Base-by-base conservation (phyloP, 1,139 yeast species). In the Saccharomyces pastorianus region DNA sequence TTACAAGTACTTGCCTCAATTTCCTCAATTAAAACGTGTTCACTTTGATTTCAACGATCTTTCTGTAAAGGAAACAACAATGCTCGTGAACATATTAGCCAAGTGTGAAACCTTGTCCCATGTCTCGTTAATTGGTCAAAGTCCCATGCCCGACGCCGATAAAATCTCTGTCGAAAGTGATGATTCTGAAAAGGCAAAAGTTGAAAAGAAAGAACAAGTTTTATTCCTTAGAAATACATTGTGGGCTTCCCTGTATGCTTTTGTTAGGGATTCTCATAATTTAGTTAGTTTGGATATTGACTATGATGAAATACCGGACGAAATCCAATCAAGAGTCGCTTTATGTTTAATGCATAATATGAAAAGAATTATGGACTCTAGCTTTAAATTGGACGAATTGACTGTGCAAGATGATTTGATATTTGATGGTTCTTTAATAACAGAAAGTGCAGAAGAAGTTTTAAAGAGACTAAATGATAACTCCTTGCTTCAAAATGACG, bases 291-390 rank as follows among this genome's bases (percentile, higher is more conserved):
- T 91, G 52, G 96, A 88, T 62, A 73, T 88, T 53, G 96, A 90
- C 64, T 80, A 81, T 59, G 86, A 81, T 51, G 70, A 78, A 56
- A 77, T 88, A 55, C 81, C 88, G 17, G 90, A 85, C 58, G 83
- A 82, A 58, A 75, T 90, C 50, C 81, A 86, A 29, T 87, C 90
- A 46, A 80, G 91, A 67, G 81, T 90, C 58, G 95, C 95, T 0
- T 80, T 87, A 57, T 85, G 86, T 65, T 76, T 91, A 64, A 84
- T 90, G 85, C 80, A 86, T 64, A 90, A 90, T 66, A 84, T 90
- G 86, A 91, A 88, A 64, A 74, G 71, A 50, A 74, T 77, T 20
- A 72, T 83, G 65, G 78, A 78, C 57, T 74, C 77, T 20, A 78
- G 75, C 51, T 62, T 66, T 60, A 69, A 64, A 52, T 59, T 66